A percentile compares a stretch with the other conserved stretches of the same genome.
These are phyloP conservation scores for Backusella parvicylindrica DNA, from an alignment of 192 early-diverging fungal genomes.

Conservation along the genomic window DNA sequence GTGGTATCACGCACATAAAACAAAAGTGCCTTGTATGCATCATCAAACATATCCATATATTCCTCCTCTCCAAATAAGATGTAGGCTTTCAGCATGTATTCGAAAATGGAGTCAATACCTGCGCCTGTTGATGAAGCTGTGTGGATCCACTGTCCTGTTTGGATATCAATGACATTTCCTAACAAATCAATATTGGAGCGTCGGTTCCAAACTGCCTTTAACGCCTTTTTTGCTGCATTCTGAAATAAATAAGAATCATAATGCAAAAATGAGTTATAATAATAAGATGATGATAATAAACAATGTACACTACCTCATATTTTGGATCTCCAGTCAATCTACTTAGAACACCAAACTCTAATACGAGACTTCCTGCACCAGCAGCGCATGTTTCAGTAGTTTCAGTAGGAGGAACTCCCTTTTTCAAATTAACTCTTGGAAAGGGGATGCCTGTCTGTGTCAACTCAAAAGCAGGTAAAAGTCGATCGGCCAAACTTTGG, in stretches of 20 bases:
- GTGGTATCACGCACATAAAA: slow-evolving; percentile 59
- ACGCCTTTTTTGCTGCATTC: slow-evolving; percentile 60
- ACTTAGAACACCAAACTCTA: slow-evolving; percentile 92
- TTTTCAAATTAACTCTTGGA: slow-evolving; percentile 76
- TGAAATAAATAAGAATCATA: slow-evolving; percentile 19
- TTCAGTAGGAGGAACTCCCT: slow-evolving; percentile 67
- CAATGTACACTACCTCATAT: slow-evolving; percentile 63
- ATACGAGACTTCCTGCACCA: slow-evolving; percentile 85
- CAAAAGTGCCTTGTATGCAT: slow-evolving; percentile 67
- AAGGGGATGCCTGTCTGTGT: slow-evolving; percentile 80
- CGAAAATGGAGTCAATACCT: slow-evolving; percentile 90
- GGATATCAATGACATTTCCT: slow-evolving; percentile 80
- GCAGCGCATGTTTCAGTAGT: slow-evolving; percentile 77
- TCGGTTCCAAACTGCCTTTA: slow-evolving; percentile 74
- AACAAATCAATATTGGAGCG: slow-evolving; percentile 73
- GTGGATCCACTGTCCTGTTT: slow-evolving; percentile 69
- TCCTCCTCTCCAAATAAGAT: slow-evolving; percentile 81
- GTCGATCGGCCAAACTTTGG: slow-evolving; percentile 71
- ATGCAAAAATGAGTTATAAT: not conserved
- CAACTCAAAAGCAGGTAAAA: slow-evolving; percentile 85
- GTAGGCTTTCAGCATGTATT: slow-evolving; percentile 89
- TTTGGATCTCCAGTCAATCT: slow-evolving; percentile 73
- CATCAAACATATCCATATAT: slow-evolving; percentile 74
- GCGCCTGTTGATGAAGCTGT: slow-evolving; percentile 76
- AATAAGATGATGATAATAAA: slow-evolving; percentile 3